Conservation (phyloP, 768 basidiomycete species). For the Hypholoma fasciculare region DNA sequence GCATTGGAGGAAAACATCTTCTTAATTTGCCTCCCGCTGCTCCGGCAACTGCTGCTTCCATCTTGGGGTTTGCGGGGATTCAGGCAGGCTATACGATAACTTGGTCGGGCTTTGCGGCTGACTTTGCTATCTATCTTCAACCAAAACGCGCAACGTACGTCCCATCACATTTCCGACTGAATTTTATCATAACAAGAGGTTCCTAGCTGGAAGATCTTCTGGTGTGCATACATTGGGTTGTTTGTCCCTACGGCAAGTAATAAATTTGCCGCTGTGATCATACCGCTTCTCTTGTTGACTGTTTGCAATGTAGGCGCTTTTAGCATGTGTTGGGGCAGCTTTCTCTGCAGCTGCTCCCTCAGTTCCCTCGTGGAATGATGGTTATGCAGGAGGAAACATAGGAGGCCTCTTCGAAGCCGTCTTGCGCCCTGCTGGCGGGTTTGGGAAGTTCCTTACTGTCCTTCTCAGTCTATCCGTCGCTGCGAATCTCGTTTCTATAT, state of each 20-base stretch:
- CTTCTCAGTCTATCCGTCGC: slow-evolving; percentile 78
- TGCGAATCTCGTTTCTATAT: slow-evolving; percentile 77
- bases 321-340: slow-evolving; percentile 55
- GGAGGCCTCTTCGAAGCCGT: slow-evolving; percentile 75
- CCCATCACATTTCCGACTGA: background rate
- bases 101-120: slow-evolving; percentile 59
- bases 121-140: slow-evolving; percentile 68
- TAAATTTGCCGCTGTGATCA: background rate
- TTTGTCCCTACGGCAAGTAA: slow-evolving; percentile 51
- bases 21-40: slow-evolving; percentile 39
- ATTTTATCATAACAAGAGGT: background rate
- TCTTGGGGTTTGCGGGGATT: slow-evolving; percentile 66
- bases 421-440: slow-evolving; percentile 66
- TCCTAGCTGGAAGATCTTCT: slow-evolving; percentile 60
- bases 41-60: slow-evolving; percentile 49
- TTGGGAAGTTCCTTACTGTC: slow-evolving; percentile 77
- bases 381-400: slow-evolving; percentile 54
- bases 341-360: slow-evolving; percentile 53
- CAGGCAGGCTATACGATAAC: slow-evolving; percentile 72
- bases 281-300: background rate
- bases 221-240: slow-evolving; percentile 68
- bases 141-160: slow-evolving; percentile 9
- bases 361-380: slow-evolving; percentile 59
- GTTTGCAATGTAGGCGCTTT: slow-evolving; percentile 34
- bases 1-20: slow-evolving; percentile 69